Conservation (phyloP, 805 yeast genomes). For the Hermanozyma aechmeae region DNA sequence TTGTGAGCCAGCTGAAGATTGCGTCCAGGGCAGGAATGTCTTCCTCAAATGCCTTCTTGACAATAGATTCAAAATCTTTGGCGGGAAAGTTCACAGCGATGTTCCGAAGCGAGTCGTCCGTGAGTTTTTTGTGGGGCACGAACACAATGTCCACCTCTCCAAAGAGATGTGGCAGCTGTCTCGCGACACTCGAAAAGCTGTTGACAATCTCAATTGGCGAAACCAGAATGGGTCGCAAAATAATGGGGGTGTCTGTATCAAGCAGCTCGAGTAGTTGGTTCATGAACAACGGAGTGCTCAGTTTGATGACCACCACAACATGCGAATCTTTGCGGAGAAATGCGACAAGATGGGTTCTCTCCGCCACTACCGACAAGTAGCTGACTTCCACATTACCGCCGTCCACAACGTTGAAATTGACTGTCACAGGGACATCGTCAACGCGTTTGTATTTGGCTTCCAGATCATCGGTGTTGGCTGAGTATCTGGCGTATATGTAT, state of each 20-base stretch:
- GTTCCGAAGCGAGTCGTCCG: slow-evolving; percentile 4
- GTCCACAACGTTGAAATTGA: background rate
- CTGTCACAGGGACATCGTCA: slow-evolving; percentile 4
- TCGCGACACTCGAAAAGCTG: background rate
- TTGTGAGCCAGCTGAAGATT: slow-evolving; percentile 4
- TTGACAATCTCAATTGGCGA: slow-evolving; percentile 2
- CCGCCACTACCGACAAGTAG: slow-evolving; percentile 3
- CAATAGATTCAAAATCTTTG: slow-evolving; percentile 3
- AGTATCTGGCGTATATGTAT: slow-evolving; percentile 5
- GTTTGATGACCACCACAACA: slow-evolving; percentile 2
- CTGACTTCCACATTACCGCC: slow-evolving; percentile 1
- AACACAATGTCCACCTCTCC: slow-evolving; percentile 6
- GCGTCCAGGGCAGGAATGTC: slow-evolving; percentile 2
- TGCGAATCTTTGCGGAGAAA: slow-evolving; percentile 2
- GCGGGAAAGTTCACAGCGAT: slow-evolving; percentile 3
- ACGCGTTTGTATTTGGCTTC: slow-evolving; percentile 4
- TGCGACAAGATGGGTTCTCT: slow-evolving; percentile 3
- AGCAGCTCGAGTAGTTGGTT: slow-evolving; percentile 6
- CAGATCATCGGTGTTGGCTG: slow-evolving; percentile 4
- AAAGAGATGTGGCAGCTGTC: slow-evolving; percentile 1
- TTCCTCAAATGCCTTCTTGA: background rate
- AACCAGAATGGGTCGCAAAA: slow-evolving; percentile 2
- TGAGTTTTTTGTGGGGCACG: slow-evolving; percentile 3
- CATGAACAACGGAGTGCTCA: slow-evolving; percentile 3
- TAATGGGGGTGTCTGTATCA: slow-evolving; percentile 3